Conservation (phyloP, 805 yeast species). For the Blastobotrys mokoenaii region DNA sequence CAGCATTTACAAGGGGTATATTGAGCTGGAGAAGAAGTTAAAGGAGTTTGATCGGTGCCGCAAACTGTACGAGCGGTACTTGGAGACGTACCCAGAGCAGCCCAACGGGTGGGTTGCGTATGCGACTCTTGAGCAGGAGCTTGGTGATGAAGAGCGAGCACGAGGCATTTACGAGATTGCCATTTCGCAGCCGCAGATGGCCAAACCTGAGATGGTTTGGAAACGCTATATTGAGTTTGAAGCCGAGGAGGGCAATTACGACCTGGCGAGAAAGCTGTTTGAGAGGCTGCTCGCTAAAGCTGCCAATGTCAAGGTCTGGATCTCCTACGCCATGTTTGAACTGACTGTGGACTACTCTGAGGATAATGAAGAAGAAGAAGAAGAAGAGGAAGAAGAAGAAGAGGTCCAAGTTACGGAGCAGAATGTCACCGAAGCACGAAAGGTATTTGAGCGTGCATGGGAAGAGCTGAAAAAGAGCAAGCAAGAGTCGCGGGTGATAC, state of each 20-base stretch:
- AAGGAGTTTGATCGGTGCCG: constrained; percentile 80
- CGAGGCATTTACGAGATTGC: constrained; percentile 54
- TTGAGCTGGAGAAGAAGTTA: constrained; percentile 53
- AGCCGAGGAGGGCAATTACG: constrained; percentile 51
- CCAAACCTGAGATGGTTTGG: constrained; percentile 27
- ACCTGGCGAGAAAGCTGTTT: constrained; percentile 45
- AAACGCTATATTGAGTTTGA: constrained; percentile 47
- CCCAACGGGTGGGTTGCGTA: constrained; percentile 50
- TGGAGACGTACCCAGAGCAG: constrained; percentile 40
- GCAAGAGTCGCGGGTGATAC: constrained; percentile 38
- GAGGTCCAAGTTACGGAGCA: constrained; percentile 43
- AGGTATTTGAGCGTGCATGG: constrained; percentile 48
- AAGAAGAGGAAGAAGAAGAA: constrained; percentile 39
- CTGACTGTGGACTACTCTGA: constrained; percentile 37
- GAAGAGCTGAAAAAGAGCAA: constrained; percentile 32
- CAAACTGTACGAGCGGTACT: constrained; percentile 55
- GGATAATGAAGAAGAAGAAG: constrained; percentile 31
- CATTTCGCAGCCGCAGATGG: constrained; percentile 23
- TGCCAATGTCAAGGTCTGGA: constrained; percentile 42
- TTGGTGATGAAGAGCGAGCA: constrained; percentile 66
- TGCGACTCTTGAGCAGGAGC: constrained; percentile 55
- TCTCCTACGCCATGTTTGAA: constrained; percentile 64
- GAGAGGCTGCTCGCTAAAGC: constrained; percentile 32
- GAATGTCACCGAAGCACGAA: constrained; percentile 45
- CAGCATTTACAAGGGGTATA: constrained; percentile 54